Evolutionary conservation across 1,139 yeast genomes (phyloP).

Genomic region (Hansenula sp.): DNA sequence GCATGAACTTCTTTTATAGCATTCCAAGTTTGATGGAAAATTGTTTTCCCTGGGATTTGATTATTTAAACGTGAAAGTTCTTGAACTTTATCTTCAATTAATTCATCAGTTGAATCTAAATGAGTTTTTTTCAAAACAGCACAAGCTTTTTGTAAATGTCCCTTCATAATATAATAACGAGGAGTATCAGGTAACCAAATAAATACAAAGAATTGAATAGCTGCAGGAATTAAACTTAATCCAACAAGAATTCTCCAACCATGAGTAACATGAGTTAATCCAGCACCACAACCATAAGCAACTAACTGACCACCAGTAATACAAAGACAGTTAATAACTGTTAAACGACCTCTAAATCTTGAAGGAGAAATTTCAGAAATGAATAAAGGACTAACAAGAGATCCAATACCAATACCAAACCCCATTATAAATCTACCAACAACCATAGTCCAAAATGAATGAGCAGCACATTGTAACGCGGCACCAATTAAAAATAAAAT

Average conservation of each 20-base stretch:
- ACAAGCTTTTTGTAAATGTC: constrained; percentile 60
- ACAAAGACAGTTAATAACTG: constrained; percentile 43
- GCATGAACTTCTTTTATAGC: constrained; percentile 66
- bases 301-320: constrained; percentile 85
- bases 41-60: constrained; percentile 59
- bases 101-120: constrained; percentile 48
- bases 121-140: constrained; percentile 59
- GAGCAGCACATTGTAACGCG: constrained; percentile 73
- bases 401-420: constrained; percentile 93
- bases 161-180: constrained; percentile 73
- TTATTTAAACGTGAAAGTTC: constrained; percentile 44
- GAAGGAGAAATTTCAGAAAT: constrained; percentile 92
- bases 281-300: constrained; percentile 93
- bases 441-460: constrained; percentile 86
- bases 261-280: constrained; percentile 61
- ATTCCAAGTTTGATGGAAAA: constrained; percentile 50
- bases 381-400: constrained; percentile 85
- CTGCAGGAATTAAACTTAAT: constrained; percentile 82
- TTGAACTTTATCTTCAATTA: constrained; percentile 52
- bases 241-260: constrained; percentile 97
- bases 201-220: constrained; percentile 69
- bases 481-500: constrained; percentile 79
- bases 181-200: constrained; percentile 94
- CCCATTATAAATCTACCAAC: constrained; percentile 91
- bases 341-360: constrained; percentile 81